phyloP scores from a whole-genome alignment of 2,329 filamentous ascomycete genomes.

The Alternaria solani region DNA sequence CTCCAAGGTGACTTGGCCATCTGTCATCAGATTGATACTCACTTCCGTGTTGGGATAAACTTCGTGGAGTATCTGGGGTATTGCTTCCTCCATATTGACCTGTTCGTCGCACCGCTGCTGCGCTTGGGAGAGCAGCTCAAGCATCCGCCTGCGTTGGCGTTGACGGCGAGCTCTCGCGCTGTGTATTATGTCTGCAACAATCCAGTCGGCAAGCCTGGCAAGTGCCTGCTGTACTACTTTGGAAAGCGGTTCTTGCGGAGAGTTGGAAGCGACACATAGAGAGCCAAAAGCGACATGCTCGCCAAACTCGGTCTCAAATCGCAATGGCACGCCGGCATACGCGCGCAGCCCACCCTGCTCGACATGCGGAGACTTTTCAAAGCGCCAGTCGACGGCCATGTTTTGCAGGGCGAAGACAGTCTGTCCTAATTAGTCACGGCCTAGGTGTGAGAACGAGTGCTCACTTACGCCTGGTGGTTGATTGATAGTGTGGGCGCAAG shows the following conservation, averaged over 20 bases:
- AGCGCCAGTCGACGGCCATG: slow-evolving; percentile 57
- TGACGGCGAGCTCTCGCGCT: slow-evolving; percentile 51
- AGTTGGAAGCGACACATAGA: slow-evolving; percentile 55
- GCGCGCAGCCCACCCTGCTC: slow-evolving; percentile 51
- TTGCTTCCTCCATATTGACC: slow-evolving; percentile 30
- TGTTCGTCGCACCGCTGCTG: slow-evolving; percentile 31
- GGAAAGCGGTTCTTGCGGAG: slow-evolving; percentile 43
- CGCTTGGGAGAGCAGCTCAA: slow-evolving; percentile 44
- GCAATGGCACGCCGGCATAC: slow-evolving; percentile 55
- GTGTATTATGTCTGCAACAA: slow-evolving; percentile 54
- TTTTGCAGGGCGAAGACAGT: slow-evolving; percentile 54
- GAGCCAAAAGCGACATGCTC: slow-evolving; percentile 54
- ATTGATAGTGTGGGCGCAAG: slow-evolving; percentile 57
- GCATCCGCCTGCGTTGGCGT: slow-evolving; percentile 51
- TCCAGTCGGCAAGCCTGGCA: slow-evolving; percentile 50
- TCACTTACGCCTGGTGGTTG: slow-evolving; percentile 41
- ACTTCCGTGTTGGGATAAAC: slow-evolving; percentile 49
- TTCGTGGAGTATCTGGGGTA: slow-evolving; percentile 42
- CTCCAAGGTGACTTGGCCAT: slow-evolving; percentile 35
- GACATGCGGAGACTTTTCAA: slow-evolving; percentile 53
- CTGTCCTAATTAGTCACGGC: slow-evolving; percentile 18
- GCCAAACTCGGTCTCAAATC: slow-evolving; percentile 52
- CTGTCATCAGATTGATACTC: slow-evolving; percentile 34
- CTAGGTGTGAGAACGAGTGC: not conserved
- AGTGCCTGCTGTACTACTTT: slow-evolving; percentile 44